Conservation (phyloP, 1,284 basidiomycete species). For the Cryptococcus depauperatus region DNA sequence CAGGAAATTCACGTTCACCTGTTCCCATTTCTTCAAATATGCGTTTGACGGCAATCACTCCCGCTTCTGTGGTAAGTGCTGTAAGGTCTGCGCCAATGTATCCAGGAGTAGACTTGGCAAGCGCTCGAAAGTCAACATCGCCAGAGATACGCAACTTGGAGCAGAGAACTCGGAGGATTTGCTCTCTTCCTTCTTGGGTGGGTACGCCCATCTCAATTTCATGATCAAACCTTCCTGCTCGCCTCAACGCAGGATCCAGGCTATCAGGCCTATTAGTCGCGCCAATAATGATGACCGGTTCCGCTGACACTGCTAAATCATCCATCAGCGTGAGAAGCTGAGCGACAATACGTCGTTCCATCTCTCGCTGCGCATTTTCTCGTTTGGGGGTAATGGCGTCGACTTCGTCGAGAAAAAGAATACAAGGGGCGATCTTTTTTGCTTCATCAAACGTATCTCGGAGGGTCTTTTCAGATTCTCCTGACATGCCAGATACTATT, state of each 20-base stretch:
- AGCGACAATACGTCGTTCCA: slow-evolving; percentile 94
- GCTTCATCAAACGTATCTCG: slow-evolving; percentile 95
- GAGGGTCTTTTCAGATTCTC: slow-evolving; percentile 92
- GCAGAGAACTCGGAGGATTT: slow-evolving; percentile 65
- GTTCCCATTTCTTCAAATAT: slow-evolving; percentile 80
- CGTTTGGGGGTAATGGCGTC: slow-evolving; percentile 96
- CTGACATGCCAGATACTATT: slow-evolving; percentile 94
- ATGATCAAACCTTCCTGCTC: slow-evolving; percentile 92
- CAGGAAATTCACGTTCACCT: slow-evolving; percentile 52
- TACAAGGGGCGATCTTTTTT: slow-evolving; percentile 80
- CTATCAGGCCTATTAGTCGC: slow-evolving; percentile 95
- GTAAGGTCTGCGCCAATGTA: slow-evolving; percentile 94
- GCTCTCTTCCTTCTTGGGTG: slow-evolving; percentile 77
- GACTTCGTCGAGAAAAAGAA: slow-evolving; percentile 94
- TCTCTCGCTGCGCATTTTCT: slow-evolving; percentile 93
- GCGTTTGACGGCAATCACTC: slow-evolving; percentile 90
- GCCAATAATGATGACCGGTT: slow-evolving; percentile 88
- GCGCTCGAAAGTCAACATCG: slow-evolving; percentile 39
- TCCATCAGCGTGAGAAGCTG: slow-evolving; percentile 98
- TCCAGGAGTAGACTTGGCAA: slow-evolving; percentile 91
- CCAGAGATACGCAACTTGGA: slow-evolving; percentile 27
- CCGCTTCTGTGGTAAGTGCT: slow-evolving; percentile 84
- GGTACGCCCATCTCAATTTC: slow-evolving; percentile 97
- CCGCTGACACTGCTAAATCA: slow-evolving; percentile 40
- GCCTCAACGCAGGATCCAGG: slow-evolving; percentile 80